These are phyloP conservation scores for Debaryomycetaceae sp. DNA, from an alignment of 1,139 yeast genomes.

Conservation along the genomic window DNA sequence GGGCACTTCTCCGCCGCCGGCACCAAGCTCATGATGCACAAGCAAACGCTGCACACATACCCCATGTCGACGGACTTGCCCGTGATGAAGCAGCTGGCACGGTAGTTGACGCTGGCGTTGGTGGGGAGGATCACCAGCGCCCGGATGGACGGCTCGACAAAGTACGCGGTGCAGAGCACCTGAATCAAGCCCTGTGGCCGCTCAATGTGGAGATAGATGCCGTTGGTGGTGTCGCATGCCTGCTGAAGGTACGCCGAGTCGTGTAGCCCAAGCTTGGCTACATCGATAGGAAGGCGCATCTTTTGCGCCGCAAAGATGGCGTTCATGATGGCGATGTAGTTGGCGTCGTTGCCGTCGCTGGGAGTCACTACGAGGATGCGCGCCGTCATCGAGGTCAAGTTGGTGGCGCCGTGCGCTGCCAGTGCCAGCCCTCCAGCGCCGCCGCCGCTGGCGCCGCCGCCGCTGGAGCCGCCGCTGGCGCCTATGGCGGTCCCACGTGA, in stretches of 20 bases:
- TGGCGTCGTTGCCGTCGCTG: conserved; percentile 72
- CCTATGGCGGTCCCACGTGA: no score
- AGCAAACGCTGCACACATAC: conserved; percentile 90
- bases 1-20: conserved; percentile 53
- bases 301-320: conserved; percentile 95
- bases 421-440: conserved; percentile 13
- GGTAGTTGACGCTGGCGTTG: conserved; percentile 80
- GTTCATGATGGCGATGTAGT: conserved; percentile 93
- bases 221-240: conserved; percentile 93
- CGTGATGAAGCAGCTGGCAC: conserved; percentile 91
- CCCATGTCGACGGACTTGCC: conserved; percentile 90
- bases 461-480: conserved; percentile 6
- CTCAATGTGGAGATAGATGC: conserved; percentile 75
- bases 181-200: conserved; percentile 79
- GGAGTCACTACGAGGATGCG: conserved; percentile 72
- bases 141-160: conserved; percentile 80
- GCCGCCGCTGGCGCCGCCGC: conserved; percentile 9
- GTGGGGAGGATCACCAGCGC: conserved; percentile 76
- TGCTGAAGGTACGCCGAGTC: conserved; percentile 87
- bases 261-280: conserved; percentile 70
- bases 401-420: conserved; percentile 13
- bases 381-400: conserved; percentile 50
- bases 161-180: conserved; percentile 55
- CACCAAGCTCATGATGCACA: conserved; percentile 70
- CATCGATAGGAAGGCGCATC: conserved; percentile 84